These are phyloP conservation scores for Ascoidea rubescens DNA, from an alignment of 805 yeast species.

Conservation along the genomic window DNA sequence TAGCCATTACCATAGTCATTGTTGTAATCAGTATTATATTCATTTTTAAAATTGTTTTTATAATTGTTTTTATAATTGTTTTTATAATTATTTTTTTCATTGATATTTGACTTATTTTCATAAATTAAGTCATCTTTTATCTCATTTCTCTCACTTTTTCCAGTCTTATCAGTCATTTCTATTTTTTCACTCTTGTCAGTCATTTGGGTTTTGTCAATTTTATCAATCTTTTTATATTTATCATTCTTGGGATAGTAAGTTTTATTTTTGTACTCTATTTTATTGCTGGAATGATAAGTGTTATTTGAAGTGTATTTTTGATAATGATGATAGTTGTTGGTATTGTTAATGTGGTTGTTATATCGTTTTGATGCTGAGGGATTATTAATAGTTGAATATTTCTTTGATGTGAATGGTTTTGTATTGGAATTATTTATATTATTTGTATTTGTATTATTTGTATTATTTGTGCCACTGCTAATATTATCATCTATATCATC, in stretches of 20 bases:
- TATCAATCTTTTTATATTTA: too few relatives aligned
- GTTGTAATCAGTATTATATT: background rate
- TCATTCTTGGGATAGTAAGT: too few relatives aligned
- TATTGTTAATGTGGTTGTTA: too few relatives aligned
- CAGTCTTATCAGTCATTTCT: background rate
- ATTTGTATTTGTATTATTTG: background rate
- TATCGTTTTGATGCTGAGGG: too few relatives aligned
- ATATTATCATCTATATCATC: background rate
- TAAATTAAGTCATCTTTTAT: background rate
- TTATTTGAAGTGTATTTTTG: too few relatives aligned
- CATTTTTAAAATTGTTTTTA: background rate
- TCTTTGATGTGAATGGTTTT: background rate
- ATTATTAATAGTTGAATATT: background rate
- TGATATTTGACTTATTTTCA: background rate
- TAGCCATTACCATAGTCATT: background rate
- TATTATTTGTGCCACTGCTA: too few relatives aligned
- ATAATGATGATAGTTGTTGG: too few relatives aligned
- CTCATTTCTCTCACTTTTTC: background rate
- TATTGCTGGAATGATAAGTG: too few relatives aligned
- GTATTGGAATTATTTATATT: background rate
- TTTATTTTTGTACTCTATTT: too few relatives aligned
- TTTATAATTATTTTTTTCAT: background rate
- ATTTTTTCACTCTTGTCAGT: too few relatives aligned
- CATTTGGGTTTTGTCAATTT: too few relatives aligned
- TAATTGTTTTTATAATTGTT: background rate